phyloP scores from a whole-genome alignment of 768 basidiomycete species.

The Psilocybe sp. region DNA sequence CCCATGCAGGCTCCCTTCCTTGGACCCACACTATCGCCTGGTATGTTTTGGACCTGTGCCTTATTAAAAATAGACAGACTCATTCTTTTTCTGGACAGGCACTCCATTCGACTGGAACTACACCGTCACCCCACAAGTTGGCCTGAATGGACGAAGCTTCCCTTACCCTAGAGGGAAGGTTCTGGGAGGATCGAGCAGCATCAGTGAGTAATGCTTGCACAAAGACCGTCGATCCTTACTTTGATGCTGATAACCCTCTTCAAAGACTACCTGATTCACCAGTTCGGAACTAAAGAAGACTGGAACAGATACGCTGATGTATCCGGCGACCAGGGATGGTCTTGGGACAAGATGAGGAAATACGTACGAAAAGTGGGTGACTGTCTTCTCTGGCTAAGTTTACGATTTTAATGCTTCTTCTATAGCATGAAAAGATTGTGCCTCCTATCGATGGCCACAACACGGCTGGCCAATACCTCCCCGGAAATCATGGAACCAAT shows the following conservation, averaged over 20 bases:
- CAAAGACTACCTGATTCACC: conserved; percentile 33
- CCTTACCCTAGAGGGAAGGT: conserved; percentile 5
- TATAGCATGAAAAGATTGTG: conserved; percentile 32
- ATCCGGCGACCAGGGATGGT: conserved; percentile 35
- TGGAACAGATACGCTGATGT: conserved; percentile 31
- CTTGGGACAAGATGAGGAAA: conserved; percentile 32
- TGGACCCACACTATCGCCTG: conserved; percentile 15
- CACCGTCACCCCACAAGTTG: conserved; percentile 2
- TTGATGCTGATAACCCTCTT: neutral
- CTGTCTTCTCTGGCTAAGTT: neutral
- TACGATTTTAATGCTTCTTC: neutral
- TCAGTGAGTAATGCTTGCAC: neutral
- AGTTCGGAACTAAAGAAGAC: conserved; percentile 33
- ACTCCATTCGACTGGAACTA: conserved; percentile 8
- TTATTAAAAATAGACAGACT: neutral
- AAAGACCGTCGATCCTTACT: neutral
- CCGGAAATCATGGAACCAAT: conserved; percentile 30
- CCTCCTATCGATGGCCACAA: conserved; percentile 35
- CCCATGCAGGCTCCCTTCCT: conserved; percentile 14
- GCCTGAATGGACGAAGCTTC: conserved; percentile 3
- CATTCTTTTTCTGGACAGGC: neutral
- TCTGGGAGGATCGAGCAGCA: conserved; percentile 4
- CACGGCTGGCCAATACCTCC: conserved; percentile 32
- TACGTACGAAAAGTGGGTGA: conserved; percentile 28
- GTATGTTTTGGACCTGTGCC: neutral